Evolutionary conservation across 176 grass and related monocot species (phyloP).

Genomic region (Avena sativa): DNA sequence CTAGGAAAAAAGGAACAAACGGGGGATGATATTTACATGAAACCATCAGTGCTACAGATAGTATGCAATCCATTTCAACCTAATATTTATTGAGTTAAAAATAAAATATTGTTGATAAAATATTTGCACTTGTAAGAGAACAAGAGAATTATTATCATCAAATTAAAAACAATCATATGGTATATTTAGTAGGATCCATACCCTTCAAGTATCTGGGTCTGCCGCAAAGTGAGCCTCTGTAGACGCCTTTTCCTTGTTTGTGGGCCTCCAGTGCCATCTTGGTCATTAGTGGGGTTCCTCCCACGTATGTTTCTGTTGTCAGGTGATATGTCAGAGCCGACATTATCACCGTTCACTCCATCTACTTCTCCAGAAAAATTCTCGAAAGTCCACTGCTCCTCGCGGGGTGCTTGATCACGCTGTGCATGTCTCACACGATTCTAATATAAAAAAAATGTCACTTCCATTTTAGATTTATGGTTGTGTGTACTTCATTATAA

Average conservation of each 20-base stretch:
- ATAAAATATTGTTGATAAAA: background rate
- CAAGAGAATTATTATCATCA: background rate
- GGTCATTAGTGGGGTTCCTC: background rate
- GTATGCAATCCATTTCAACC: background rate
- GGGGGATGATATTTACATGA: background rate
- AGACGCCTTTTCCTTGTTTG: slow-evolving; percentile 26
- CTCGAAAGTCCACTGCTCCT: background rate
- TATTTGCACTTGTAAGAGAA: background rate
- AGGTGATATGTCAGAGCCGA: background rate
- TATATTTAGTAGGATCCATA: slow-evolving; percentile 38
- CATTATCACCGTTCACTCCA: background rate
- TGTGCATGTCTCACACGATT: background rate
- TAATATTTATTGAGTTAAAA: background rate
- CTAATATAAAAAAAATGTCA: background rate
- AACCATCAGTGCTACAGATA: background rate
- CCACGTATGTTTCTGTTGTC: background rate
- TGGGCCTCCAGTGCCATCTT: background rate
- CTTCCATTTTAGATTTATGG: background rate
- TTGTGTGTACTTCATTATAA: background rate
- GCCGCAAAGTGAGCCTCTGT: slow-evolving; percentile 27
- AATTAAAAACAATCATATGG: background rate
- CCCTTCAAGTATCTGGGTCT: slow-evolving; percentile 42
- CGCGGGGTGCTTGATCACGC: background rate
- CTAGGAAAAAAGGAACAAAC: background rate
- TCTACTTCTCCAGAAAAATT: background rate